These are phyloP conservation scores for Pestalotiopsis sp. DNA, from an alignment of 2,329 filamentous ascomycete species.

Conservation along the genomic window DNA sequence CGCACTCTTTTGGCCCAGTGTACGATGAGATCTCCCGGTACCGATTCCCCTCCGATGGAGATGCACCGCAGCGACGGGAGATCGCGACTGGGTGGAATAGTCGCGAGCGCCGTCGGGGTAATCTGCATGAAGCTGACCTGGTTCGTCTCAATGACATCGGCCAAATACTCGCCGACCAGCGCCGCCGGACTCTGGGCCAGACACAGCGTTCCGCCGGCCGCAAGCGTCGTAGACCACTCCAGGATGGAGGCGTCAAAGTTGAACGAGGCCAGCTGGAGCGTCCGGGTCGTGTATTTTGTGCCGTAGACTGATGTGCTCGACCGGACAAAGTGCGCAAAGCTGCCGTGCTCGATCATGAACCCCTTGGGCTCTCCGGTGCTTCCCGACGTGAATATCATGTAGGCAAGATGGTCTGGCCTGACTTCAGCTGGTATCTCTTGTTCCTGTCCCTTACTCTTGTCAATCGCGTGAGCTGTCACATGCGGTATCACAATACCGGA, in stretches of 20 bases:
- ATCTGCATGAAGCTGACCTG: neutral
- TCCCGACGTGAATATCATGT: slow-evolving; percentile 11
- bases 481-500: neutral
- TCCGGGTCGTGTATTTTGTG: neutral
- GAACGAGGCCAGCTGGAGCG: neutral
- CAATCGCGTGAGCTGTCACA: neutral
- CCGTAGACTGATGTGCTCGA: neutral
- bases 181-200: neutral
- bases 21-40: neutral
- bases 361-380: slow-evolving; percentile 12
- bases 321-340: neutral
- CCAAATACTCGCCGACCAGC: neutral
- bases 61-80: neutral
- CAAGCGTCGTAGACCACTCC: neutral
- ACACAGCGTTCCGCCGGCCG: neutral
- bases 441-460: neutral
- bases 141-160: neutral
- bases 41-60: neutral
- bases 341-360: slow-evolving; percentile 7
- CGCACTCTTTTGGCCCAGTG: neutral
- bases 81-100: neutral
- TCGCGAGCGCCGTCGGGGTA: neutral
- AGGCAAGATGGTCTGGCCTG: neutral
- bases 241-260: neutral
- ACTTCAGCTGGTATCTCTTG: neutral